Evolutionary conservation across 2,329 filamentous ascomycete species (phyloP).

Genomic region (Pseudogymnoascus sp.): DNA sequence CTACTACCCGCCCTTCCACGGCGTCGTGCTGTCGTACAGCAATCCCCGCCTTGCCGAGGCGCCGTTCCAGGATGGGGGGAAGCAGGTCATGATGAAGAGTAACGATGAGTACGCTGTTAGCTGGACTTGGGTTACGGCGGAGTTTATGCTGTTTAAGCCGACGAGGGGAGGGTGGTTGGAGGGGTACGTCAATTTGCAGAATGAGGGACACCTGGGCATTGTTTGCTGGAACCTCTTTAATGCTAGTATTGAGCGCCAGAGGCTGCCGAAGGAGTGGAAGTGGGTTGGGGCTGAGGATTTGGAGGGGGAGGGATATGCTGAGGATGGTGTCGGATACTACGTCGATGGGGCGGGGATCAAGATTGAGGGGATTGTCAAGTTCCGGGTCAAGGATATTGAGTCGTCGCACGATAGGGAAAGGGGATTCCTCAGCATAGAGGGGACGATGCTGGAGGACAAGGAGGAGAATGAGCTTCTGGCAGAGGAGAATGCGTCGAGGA

Average conservation of each 20-base stretch:
- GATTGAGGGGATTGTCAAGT: constrained; percentile 62
- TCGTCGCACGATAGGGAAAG: constrained; percentile 65
- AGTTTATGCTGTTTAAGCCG: constrained; percentile 77
- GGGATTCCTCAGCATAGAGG: constrained; percentile 77
- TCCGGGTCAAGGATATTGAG: constrained; percentile 79
- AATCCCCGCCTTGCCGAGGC: constrained; percentile 57
- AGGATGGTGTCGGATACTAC: constrained; percentile 63
- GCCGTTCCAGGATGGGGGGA: constrained; percentile 43
- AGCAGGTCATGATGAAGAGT: constrained; percentile 38
- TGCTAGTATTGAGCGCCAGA: constrained; percentile 68
- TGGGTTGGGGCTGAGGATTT: constrained; percentile 52
- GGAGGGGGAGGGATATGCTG: constrained; percentile 34
- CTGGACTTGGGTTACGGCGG: constrained; percentile 81
- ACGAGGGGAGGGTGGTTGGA: constrained; percentile 64
- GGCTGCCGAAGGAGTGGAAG: constrained; percentile 69
- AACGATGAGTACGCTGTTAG: constrained; percentile 78
- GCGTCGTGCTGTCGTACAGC: constrained; percentile 66
- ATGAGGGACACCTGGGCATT: constrained; percentile 79
- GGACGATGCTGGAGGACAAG: constrained; percentile 66
- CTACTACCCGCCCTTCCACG: constrained; percentile 63
- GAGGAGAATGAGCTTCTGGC: constrained; percentile 54
- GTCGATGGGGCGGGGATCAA: constrained; percentile 60
- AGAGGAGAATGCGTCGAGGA: constrained; percentile 38
- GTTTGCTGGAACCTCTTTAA: constrained; percentile 91
- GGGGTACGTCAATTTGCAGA: constrained; percentile 77